These are phyloP conservation scores for Ramichloridium luteum DNA, from an alignment of 2,329 filamentous ascomycete genomes.

Conservation along the genomic window DNA sequence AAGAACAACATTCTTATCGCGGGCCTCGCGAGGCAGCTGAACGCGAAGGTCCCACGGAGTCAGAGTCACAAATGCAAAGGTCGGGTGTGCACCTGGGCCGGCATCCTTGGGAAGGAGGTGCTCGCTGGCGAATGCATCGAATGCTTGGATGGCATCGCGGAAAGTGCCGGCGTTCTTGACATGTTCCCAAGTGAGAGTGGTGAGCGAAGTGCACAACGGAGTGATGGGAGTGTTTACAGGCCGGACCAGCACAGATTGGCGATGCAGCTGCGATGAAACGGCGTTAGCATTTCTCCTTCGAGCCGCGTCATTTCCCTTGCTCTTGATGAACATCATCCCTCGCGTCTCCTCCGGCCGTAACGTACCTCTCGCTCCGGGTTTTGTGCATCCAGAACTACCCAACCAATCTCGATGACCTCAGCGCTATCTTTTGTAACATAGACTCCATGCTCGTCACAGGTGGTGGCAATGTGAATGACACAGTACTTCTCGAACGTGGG, in stretches of 20 bases:
- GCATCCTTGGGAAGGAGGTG: slow-evolving; percentile 81
- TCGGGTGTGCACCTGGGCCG: slow-evolving; percentile 30
- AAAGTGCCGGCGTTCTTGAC: slow-evolving; percentile 95
- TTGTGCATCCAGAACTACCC: slow-evolving; percentile 54
- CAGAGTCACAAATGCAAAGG: slow-evolving; percentile 96
- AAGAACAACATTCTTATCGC: slow-evolving; percentile 94
- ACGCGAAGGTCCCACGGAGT: slow-evolving; percentile 98
- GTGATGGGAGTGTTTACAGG: slow-evolving; percentile 98
- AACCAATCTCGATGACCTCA: slow-evolving; percentile 97
- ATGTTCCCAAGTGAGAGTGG: slow-evolving; percentile 97
- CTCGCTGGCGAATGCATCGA: slow-evolving; percentile 86
- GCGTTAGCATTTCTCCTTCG: too few species aligned
- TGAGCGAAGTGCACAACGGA: slow-evolving; percentile 93
- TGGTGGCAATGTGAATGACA: slow-evolving; percentile 96
- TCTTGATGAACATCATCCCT: too few species aligned
- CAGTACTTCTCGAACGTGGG: slow-evolving; percentile 72
- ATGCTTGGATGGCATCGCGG: slow-evolving; percentile 89
- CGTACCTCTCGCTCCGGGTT: slow-evolving; percentile 25
- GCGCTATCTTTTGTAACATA: slow-evolving; percentile 99
- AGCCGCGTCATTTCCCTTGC: too few species aligned
- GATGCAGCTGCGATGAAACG: slow-evolving; percentile 62
- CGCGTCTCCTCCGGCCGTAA: slow-evolving; percentile 2
- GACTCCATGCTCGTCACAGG: slow-evolving; percentile 96
- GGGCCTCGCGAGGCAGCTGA: slow-evolving; percentile 90
- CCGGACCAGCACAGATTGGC: slow-evolving; percentile 93